Conservation (phyloP, 2,329 filamentous ascomycete species). For the Penicillium freii region DNA sequence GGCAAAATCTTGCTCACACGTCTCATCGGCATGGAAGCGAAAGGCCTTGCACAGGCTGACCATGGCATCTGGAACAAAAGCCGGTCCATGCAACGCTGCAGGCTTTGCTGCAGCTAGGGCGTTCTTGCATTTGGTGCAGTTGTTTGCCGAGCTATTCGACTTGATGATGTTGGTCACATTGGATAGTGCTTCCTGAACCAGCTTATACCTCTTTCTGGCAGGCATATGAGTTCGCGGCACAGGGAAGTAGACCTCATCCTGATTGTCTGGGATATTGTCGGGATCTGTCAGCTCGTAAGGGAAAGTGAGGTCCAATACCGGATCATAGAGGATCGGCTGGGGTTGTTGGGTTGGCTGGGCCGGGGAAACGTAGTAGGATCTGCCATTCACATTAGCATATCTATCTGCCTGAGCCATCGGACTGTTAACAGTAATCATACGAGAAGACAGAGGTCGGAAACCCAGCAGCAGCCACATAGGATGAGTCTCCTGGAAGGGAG, state of each 20-base stretch:
- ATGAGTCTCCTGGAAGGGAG: slow-evolving; percentile 23
- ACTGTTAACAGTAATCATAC: slow-evolving; percentile 20
- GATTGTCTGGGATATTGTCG: slow-evolving; percentile 50
- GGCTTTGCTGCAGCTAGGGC: slow-evolving; percentile 52
- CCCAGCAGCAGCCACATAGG: slow-evolving; percentile 39
- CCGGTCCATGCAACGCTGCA: slow-evolving; percentile 51
- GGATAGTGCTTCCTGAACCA: slow-evolving; percentile 44
- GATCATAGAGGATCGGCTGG: slow-evolving; percentile 55
- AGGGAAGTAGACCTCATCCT: slow-evolving; percentile 54
- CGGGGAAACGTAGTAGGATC: slow-evolving; percentile 47
- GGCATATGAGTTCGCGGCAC: slow-evolving; percentile 48
- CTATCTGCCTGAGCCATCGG: background rate
- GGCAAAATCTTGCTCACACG: slow-evolving; percentile 51
- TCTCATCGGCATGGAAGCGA: slow-evolving; percentile 46
- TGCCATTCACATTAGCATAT: slow-evolving; percentile 14
- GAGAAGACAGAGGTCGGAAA: slow-evolving; percentile 54
- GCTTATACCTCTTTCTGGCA: slow-evolving; percentile 36
- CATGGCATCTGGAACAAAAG: slow-evolving; percentile 51
- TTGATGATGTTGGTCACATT: slow-evolving; percentile 50
- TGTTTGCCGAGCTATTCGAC: slow-evolving; percentile 36
- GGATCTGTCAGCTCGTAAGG: slow-evolving; percentile 57
- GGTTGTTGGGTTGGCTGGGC: slow-evolving; percentile 50
- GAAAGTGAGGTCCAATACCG: slow-evolving; percentile 55
- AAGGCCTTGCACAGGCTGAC: slow-evolving; percentile 52
- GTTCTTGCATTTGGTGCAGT: slow-evolving; percentile 56